Base-by-base conservation (phyloP, 345 rosid species). In the Hibiscus syriacus region DNA sequence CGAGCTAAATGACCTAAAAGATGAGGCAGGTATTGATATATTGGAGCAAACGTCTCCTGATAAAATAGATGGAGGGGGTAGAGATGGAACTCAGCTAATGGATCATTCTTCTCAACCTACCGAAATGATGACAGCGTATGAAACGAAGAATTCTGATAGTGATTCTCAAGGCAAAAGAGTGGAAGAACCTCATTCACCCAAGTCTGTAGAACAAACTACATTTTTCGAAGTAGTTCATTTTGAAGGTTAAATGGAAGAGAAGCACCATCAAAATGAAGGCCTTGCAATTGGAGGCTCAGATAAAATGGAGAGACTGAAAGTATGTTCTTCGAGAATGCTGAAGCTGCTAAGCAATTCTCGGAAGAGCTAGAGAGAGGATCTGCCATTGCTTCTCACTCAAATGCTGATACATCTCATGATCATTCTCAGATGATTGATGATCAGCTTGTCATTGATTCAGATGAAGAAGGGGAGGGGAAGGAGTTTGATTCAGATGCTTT, bases 271-370 rank as follows among this genome's bases (percentile, higher is more conserved):
- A n/a, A 72, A 76, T 34, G 83, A 76, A 70, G 79, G 73, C 27
- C 78, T 72, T 55, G 83, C 75, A 73, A 72, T 73, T 13, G 84
- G 81, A 56, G 86, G 79, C 66, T 81, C 87, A 25, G 80, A 46
- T 27, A 73, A 82, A 93, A 89, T 72, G 88, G 77, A 29, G 97
- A 86, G 49, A 78, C 80, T 38, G 97, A 88, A 23, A 82, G 71
- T 54, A 75, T 83, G 86, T 67, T 89, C 38, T 86, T 86, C 84
- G 93, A 85, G 75, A 84, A 81, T 81, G 80, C 93, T 46, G 87
- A 86, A 80, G 90, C 92, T 77, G 96, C 98, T 70, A 83, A 73
- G 77, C 85, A 83, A 67, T 89, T 92, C 78, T 72, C 89, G 80
- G 96, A 88, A 73, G 95, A 87, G 78, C 80, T 88, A 73, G 87